Percentiles rank a stretch among this genome's conserved stretches.
Conservation (phyloP, 1,284 basidiomycete species). For the Marasmius oreades region DNA sequence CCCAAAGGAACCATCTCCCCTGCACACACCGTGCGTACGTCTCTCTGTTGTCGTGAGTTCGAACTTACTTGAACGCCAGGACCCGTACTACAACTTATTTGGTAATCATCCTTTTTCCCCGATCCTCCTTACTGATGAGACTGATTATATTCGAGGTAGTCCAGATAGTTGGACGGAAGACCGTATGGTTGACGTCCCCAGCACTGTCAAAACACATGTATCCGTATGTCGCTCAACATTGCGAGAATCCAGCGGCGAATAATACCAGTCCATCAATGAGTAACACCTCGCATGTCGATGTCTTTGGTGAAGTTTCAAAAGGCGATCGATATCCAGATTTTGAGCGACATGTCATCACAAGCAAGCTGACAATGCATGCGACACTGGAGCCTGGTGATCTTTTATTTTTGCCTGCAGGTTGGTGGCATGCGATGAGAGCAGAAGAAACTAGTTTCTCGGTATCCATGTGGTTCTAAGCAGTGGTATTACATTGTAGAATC, state of each 20-base stretch:
- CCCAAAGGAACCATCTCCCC: conserved; percentile 76
- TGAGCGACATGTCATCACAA: conserved; percentile 54
- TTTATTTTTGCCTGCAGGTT: conserved; percentile 84
- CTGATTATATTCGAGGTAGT: conserved; percentile 37
- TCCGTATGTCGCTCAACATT: conserved; percentile 29
- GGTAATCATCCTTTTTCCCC: conserved; percentile 39
- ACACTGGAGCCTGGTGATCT: conserved; percentile 80
- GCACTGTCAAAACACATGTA: conserved; percentile 52
- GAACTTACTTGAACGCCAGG: conserved; percentile 43
- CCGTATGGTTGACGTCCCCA: conserved; percentile 91
- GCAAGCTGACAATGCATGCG: conserved; percentile 49
- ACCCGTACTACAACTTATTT: conserved; percentile 92
- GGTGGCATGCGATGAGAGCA: conserved; percentile 92
- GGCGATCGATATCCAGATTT: conserved; percentile 43
- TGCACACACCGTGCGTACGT: conserved; percentile 81
- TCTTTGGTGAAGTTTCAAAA: conserved; percentile 43
- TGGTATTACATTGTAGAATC: not conserved
- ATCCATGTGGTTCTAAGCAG: conserved; percentile 71
- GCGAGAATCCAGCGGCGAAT: conserved; percentile 37
- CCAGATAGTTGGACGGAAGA: conserved; percentile 86
- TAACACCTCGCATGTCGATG: conserved; percentile 70
- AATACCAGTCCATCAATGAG: conserved; percentile 40
- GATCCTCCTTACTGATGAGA: conserved; percentile 9
- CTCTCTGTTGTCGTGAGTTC: conserved; percentile 8
- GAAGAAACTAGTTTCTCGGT: conserved; percentile 75